A percentile compares a stretch with the other conserved stretches of the same genome.
phyloP scores from a whole-genome alignment of 495 filamentous ascomycete genomes.

The Opeltia flavorubescens region DNA sequence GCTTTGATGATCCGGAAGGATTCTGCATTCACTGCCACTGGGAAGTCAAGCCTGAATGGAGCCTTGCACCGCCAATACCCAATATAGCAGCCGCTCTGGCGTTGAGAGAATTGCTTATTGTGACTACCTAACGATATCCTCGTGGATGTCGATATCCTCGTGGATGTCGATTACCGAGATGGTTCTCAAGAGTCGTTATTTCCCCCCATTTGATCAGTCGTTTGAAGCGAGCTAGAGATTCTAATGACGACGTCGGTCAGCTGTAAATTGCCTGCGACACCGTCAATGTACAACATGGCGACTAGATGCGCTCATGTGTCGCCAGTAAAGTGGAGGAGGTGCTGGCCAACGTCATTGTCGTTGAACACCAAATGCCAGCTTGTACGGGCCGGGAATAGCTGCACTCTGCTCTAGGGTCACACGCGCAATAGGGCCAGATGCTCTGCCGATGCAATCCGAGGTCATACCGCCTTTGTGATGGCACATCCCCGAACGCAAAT shows the following conservation, averaged over 20 bases:
- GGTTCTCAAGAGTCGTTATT: too few species aligned
- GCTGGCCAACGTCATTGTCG: not conserved
- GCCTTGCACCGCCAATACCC: too few species aligned
- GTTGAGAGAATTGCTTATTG: too few species aligned
- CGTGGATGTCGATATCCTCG: too few species aligned
- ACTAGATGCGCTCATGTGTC: slow-evolving; percentile 1
- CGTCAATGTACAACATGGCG: not conserved
- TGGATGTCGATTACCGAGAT: too few species aligned
- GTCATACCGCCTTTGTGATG: not conserved
- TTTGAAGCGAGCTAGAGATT: too few species aligned
- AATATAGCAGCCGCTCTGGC: too few species aligned
- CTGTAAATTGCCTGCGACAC: not conserved
- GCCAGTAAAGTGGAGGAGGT: not conserved
- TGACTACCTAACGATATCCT: too few species aligned
- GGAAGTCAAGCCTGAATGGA: too few species aligned
- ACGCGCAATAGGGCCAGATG: too few species aligned
- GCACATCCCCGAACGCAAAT: too few species aligned
- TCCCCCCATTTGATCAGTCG: too few species aligned
- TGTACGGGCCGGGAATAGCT: not conserved
- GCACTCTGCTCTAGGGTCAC: not conserved
- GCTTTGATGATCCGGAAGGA: not conserved
- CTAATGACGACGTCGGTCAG: not conserved
- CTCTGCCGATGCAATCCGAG: not conserved
- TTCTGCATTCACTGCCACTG: not conserved
- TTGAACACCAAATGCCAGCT: not conserved